A percentile compares a stretch with the other conserved stretches of the same genome.
phyloP scores from a whole-genome alignment of 116 monocot genomes.

The Phalaenopsis hybrid region DNA sequence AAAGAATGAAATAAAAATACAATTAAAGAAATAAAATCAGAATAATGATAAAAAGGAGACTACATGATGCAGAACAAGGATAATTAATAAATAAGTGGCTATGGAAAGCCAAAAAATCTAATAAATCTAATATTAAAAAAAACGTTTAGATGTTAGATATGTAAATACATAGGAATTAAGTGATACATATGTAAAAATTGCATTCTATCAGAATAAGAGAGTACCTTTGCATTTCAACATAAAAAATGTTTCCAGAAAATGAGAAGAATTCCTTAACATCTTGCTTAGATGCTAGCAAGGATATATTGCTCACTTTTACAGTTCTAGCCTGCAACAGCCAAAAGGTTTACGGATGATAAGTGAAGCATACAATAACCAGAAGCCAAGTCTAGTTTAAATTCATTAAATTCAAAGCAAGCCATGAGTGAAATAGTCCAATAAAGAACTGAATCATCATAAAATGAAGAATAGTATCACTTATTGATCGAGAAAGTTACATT shows the following conservation, averaged over 20 bases:
- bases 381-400: not conserved
- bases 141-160: too few relatives aligned
- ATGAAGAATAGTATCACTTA: not conserved
- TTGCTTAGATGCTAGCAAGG: slow-evolving; percentile 23
- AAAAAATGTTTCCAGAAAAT: slow-evolving; percentile 41
- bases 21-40: too few relatives aligned
- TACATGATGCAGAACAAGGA: too few relatives aligned
- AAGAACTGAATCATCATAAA: not conserved
- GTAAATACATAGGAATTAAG: too few relatives aligned
- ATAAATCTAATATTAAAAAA: too few relatives aligned
- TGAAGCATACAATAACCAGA: not conserved
- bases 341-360: not conserved
- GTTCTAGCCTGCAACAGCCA: slow-evolving; percentile 29
- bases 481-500: not conserved
- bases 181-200: not conserved
- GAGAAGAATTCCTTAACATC: slow-evolving; percentile 52
- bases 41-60: too few relatives aligned
- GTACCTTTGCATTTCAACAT: slow-evolving; percentile 43
- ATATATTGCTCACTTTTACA: slow-evolving; percentile 47
- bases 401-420: not conserved
- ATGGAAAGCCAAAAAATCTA: too few relatives aligned
- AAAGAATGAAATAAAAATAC: too few relatives aligned
- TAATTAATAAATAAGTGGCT: too few relatives aligned
- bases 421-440: not conserved
- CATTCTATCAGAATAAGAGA: not conserved